Percentiles rank a stretch among this genome's conserved stretches.
Evolutionary conservation across 768 basidiomycete species (phyloP).

Genomic region (Suillus alpinus): DNA sequence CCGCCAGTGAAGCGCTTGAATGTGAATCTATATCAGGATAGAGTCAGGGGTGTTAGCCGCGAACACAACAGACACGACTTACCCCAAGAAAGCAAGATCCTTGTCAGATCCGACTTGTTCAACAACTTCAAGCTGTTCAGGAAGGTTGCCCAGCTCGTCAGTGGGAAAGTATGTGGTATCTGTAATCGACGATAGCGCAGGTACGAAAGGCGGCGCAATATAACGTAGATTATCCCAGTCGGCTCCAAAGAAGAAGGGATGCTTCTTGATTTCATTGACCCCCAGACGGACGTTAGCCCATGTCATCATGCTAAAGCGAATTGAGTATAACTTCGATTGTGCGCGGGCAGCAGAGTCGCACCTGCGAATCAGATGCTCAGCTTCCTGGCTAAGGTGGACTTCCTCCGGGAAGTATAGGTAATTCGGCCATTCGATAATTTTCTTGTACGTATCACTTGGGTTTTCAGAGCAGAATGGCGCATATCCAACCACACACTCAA

Average conservation of each 20-base stretch:
- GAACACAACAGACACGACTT: slow-evolving; percentile 18
- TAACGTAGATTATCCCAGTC: slow-evolving; percentile 91
- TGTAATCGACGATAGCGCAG: slow-evolving; percentile 85
- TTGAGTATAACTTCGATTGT: slow-evolving; percentile 9
- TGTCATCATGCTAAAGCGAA: slow-evolving; percentile 68
- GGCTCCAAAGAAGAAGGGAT: slow-evolving; percentile 93
- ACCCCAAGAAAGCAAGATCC: slow-evolving; percentile 68
- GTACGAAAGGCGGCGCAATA: slow-evolving; percentile 96
- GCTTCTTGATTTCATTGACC: slow-evolving; percentile 85
- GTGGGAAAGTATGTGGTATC: slow-evolving; percentile 98
- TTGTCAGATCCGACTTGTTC: slow-evolving; percentile 65
- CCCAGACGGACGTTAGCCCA: slow-evolving; percentile 73
- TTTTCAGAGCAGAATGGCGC: slow-evolving; percentile 98
- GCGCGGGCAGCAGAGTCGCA: slow-evolving; percentile 32
- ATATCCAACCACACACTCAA: slow-evolving; percentile 96
- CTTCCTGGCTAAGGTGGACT: slow-evolving; percentile 88
- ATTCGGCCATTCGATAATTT: slow-evolving; percentile 94
- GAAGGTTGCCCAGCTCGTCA: slow-evolving; percentile 78
- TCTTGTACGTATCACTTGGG: slow-evolving; percentile 96
- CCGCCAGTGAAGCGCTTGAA: slow-evolving; percentile 66
- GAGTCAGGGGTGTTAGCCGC: slow-evolving; percentile 6
- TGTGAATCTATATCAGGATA: slow-evolving; percentile 56
- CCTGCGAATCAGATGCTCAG: slow-evolving; percentile 87
- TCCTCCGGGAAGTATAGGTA: slow-evolving; percentile 95
- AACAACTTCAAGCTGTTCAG: slow-evolving; percentile 56